Evolutionary conservation across 352 stramenopile genomes (phyloP).

Genomic region (Phytophthora idaei): DNA sequence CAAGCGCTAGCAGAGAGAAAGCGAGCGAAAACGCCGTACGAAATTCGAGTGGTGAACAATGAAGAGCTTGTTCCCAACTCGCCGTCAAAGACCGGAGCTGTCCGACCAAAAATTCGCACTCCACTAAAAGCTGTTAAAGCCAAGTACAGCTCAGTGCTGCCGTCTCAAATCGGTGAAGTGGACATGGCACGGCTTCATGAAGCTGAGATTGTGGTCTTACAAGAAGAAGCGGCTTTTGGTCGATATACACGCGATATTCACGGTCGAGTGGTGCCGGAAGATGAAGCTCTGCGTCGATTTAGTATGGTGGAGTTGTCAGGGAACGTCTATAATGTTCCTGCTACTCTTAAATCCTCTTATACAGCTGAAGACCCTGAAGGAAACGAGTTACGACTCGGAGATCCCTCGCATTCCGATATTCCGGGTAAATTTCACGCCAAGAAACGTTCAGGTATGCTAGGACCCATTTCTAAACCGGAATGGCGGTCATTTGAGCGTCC

Average conservation of each 20-base stretch:
- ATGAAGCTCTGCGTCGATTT: conserved; percentile 54
- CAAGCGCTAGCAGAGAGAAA: conserved; percentile 53
- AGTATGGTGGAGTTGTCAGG: conserved; percentile 69
- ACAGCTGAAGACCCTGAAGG: conserved; percentile 22
- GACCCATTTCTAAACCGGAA: conserved; percentile 69
- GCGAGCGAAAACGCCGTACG: conserved; percentile 76
- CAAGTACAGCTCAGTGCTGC: conserved; percentile 35
- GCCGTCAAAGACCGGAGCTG: conserved; percentile 10
- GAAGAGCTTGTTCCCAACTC: conserved; percentile 68
- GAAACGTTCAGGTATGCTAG: conserved; percentile 73
- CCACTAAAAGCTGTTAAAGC: conserved; percentile 12
- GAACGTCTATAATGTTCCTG: conserved; percentile 44
- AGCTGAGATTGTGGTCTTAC: conserved; percentile 66
- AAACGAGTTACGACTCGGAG: conserved; percentile 6
- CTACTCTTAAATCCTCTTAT: conserved; percentile 15
- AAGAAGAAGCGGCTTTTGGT: conserved; percentile 73
- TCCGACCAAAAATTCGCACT: conserved; percentile 20
- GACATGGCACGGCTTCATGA: conserved; percentile 84
- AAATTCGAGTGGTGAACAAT: conserved; percentile 87
- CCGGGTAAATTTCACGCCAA: conserved; percentile 52
- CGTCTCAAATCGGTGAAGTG: conserved; percentile 82
- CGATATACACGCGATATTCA: conserved; percentile 72
- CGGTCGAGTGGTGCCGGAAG: conserved; percentile 69
- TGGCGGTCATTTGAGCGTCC: conserved; percentile 33
- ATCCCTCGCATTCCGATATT: conserved; percentile 15